phyloP scores from a whole-genome alignment of 2,329 filamentous ascomycete genomes.

The Aspergillus intermedius region DNA sequence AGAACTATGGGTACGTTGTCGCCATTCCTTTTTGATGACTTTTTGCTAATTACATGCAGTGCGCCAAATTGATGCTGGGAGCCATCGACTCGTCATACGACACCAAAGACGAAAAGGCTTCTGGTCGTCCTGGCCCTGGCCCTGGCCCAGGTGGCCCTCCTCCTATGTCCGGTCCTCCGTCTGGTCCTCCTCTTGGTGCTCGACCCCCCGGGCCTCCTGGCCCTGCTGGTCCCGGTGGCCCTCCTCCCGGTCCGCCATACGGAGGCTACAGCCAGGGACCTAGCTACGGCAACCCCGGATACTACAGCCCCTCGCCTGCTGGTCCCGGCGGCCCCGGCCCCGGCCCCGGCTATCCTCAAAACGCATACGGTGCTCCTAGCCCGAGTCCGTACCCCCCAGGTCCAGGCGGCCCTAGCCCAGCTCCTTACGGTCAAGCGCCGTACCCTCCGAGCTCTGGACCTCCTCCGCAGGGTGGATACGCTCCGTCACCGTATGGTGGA shows the following conservation, averaged over 20 bases:
- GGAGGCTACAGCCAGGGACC: constrained; percentile 19
- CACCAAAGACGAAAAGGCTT: constrained; percentile 56
- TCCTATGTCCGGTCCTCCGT: constrained; percentile 10
- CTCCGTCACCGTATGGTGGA: constrained; percentile 15
- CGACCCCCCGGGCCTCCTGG: constrained; percentile 16
- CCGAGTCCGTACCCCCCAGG: constrained; percentile 13
- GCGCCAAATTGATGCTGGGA: constrained; percentile 61
- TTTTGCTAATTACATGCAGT: constrained; percentile 25
- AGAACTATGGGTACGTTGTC: constrained; percentile 51
- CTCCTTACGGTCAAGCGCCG: constrained; percentile 5
- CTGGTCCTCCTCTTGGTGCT: constrained; percentile 13
- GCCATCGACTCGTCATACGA: constrained; percentile 62
- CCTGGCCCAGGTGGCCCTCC: constrained; percentile 26
- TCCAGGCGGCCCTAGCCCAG: constrained; percentile 14
- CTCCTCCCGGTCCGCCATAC: constrained; percentile 30
- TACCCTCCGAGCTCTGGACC: constrained; percentile 9
- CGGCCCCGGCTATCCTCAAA: background rate
- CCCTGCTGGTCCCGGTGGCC: constrained; percentile 6
- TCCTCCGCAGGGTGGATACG: background rate
- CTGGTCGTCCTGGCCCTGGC: constrained; percentile 13
- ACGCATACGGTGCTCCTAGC: background rate
- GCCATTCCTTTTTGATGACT: background rate
- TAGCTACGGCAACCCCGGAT: constrained; percentile 15
- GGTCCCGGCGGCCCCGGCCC: constrained; percentile 16
- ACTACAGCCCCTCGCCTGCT: constrained; percentile 16